Conservation (phyloP, 78 protist species). For the Dictyostelium brefeldianum region DNA sequence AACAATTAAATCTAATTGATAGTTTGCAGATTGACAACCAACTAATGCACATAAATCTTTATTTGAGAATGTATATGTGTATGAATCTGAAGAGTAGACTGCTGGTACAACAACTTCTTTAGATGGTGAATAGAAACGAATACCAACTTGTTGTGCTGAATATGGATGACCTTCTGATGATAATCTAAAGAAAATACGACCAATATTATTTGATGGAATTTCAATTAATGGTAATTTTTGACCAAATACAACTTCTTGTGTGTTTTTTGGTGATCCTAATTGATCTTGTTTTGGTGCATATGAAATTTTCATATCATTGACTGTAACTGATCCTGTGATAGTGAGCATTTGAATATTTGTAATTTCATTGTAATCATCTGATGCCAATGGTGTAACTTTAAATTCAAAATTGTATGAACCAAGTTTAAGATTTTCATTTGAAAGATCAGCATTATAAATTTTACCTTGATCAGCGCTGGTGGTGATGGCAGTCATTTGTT, state of each 20-base stretch:
- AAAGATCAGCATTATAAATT: not conserved
- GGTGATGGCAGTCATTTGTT: not conserved
- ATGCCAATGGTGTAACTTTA: conserved; percentile 23
- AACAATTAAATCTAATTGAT: conserved; percentile 31
- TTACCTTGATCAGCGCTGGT: no score
- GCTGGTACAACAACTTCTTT: conserved; percentile 37
- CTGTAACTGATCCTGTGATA: conserved; percentile 27
- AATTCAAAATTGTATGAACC: conserved; percentile 44
- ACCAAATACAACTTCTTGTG: not conserved
- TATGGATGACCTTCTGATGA: conserved; percentile 10
- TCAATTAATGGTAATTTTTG: not conserved
- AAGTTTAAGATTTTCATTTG: conserved; percentile 24
- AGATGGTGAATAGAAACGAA: conserved; percentile 23
- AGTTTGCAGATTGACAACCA: conserved; percentile 5
- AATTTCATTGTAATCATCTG: not conserved
- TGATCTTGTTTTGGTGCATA: conserved; percentile 42
- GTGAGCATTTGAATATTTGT: conserved; percentile 31
- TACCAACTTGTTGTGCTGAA: conserved; percentile 47
- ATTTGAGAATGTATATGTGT: not conserved
- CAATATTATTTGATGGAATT: not conserved
- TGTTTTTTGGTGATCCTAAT: not conserved
- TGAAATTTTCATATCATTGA: conserved; percentile 30
- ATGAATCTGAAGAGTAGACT: not conserved
- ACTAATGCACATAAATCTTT: conserved; percentile 29
- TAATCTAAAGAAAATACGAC: conserved; percentile 33